Evolutionary conservation across 768 basidiomycete genomes (phyloP), one percentile per base, ranked within the genome.

Genomic region (Kwoniella heveanensis): DNA sequence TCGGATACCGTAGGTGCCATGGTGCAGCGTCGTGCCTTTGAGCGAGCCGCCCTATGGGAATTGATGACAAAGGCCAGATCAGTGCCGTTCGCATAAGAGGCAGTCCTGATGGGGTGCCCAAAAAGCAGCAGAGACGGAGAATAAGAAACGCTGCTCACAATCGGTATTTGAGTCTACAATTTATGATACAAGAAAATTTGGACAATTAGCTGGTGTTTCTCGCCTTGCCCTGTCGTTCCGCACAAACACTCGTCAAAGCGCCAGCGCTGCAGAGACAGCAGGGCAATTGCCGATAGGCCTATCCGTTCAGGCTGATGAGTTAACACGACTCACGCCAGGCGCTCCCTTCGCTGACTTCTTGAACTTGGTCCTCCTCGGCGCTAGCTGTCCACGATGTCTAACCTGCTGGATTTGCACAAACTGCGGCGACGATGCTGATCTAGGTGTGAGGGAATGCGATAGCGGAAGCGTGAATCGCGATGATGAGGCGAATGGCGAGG

Each of bases 281-380:
- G n/a, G n/a, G n/a, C n/a, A n/a, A n/a, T n/a, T n/a, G n/a, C n/a
- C n/a, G n/a, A n/a, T n/a, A n/a, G n/a, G n/a, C n/a, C n/a, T n/a
- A n/a, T n/a, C n/a, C n/a, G n/a, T n/a, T n/a, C n/a, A n/a, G n/a
- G n/a, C n/a, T n/a, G n/a, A n/a, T n/a, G n/a, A n/a, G n/a, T n/a
- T n/a, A n/a, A n/a, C n/a, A n/a, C n/a, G n/a, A 15, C 62, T 64
- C 62, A 64, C 62, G 7, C 62, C 62, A 26, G 62, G 62, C 13
- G 88, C 85, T 55, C 93, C 94, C 79, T 96, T 96, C 82, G 95
- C 92, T 12, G 91, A 86, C 79, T 90, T 92, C 70, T 90, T 83
- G 77, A 90, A 88, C 79, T 91, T 88, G 62, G 92, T 88, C 64
- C 88, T 83, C 46, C 88, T 85, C 3, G 95, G 95, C 1, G 92